Evolutionary conservation across 2,329 filamentous ascomycete species (phyloP).

Genomic region (Nectriaceae sp.): DNA sequence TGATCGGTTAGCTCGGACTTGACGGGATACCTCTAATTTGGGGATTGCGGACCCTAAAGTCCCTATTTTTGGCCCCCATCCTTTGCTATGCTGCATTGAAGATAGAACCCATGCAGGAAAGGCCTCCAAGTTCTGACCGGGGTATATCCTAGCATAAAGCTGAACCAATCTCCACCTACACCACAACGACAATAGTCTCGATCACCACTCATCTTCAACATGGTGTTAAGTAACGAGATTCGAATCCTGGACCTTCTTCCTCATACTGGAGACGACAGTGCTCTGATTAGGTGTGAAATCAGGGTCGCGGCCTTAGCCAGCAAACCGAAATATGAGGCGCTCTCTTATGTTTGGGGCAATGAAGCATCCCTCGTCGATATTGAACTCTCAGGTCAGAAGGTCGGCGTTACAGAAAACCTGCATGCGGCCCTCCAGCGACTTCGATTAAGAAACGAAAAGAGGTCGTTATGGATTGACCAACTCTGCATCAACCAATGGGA

Average conservation of each 20-base stretch:
- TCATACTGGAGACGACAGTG: neutral
- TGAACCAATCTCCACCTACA: too few relatives aligned
- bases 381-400: constrained; percentile 5
- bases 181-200: too few relatives aligned
- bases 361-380: constrained; percentile 3
- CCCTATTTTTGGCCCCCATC: too few relatives aligned
- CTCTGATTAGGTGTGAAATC: constrained; percentile 2
- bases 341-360: constrained; percentile 14
- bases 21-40: too few relatives aligned
- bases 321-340: constrained; percentile 8
- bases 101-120: too few relatives aligned
- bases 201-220: neutral
- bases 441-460: neutral
- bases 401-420: constrained; percentile 12
- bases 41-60: too few relatives aligned
- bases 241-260: constrained; percentile 7
- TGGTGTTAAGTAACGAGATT: constrained; percentile 6
- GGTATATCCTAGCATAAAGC: too few relatives aligned
- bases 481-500: constrained; percentile 18
- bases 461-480: constrained; percentile 13
- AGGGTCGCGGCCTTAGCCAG: constrained; percentile 2
- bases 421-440: constrained; percentile 4
- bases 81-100: too few relatives aligned
- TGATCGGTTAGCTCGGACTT: too few relatives aligned
- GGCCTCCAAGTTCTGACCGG: too few relatives aligned